Percentiles rank a stretch among this genome's conserved stretches.
These are phyloP conservation scores for Corrigiola litoralis DNA, from an alignment of 179 eudicot genomes.

Conservation along the genomic window DNA sequence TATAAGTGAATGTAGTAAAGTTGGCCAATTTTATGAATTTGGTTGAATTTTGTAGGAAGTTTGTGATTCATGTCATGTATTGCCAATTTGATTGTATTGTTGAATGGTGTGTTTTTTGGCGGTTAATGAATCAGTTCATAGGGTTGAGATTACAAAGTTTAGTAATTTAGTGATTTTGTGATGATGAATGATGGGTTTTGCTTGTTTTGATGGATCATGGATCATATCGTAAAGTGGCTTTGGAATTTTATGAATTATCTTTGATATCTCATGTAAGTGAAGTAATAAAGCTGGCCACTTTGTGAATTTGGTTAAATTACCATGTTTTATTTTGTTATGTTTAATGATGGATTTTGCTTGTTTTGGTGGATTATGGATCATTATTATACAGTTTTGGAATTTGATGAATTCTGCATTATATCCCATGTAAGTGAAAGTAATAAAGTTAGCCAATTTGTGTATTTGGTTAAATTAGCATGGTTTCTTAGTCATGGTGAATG, in stretches of 20 bases:
- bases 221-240: background rate
- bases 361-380: conserved; percentile 2
- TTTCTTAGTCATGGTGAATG: background rate
- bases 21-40: too few relatives aligned
- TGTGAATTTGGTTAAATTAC: too few relatives aligned
- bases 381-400: background rate
- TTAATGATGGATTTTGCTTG: background rate
- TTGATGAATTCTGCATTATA: background rate
- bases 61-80: background rate
- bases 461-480: too few relatives aligned
- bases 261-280: too few relatives aligned
- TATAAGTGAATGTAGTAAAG: too few relatives aligned
- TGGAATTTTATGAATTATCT: background rate
- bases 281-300: too few relatives aligned
- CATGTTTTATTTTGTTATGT: background rate
- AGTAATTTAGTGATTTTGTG: background rate
- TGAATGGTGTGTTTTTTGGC: background rate
- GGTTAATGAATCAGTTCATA: background rate
- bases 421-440: too few relatives aligned
- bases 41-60: too few relatives aligned
- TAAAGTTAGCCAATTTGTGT: too few relatives aligned
- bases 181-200: conserved; percentile 2
- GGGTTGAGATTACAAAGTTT: too few relatives aligned
- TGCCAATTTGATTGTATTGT: background rate
- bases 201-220: conserved; percentile 2